Evolutionary conservation across 306 rosid species (phyloP), one percentile per base, ranked within the genome.

Genomic region (Senna tora): DNA sequence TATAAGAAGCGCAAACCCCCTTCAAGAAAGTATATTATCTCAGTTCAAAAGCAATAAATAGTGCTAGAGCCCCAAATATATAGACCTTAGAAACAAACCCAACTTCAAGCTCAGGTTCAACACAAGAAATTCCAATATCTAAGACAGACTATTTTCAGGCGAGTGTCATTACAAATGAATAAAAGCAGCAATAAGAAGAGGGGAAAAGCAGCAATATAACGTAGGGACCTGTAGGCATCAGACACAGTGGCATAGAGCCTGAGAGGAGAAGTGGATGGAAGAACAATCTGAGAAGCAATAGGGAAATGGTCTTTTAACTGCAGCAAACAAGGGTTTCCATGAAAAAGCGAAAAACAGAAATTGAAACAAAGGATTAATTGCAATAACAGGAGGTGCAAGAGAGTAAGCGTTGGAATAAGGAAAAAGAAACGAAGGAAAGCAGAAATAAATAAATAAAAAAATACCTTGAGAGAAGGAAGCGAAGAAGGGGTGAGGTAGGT

Each of bases 241-340:
- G 87, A 80, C 16, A 81, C 65, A 52, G 79, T 42, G 21, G 77
- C 78, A 82, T 22, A 17, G 25, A 46, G 63, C 68, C 81, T 52
- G 63, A 57, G 13, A 33, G 81, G 61, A 64, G 84, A 66, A 73
- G 57, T 30, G 8, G 70, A 45, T n/a, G 12, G 80, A 54, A 52
- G 47, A 38, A 14, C 78, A 50, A 7, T 32, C 47, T 6, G 65
- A 67, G 82, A 65, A 64, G 83, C 76, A 56, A 82, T 42, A 19
- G 85, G 75, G 32, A 67, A 43, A 65, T 63, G 84, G 55, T 32
- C 80, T 43, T 78, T 91, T 9, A 77, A 67, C 80, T 70, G 84
- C 63, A 63, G 84, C 63, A 63, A 65, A 54, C 2, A 55, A 13
- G 53, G 41, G 32, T 47, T 10, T 51, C 17, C 16, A 69, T 22